Conservation (phyloP, 306 rosid genomes). For the Neltuma alba region DNA sequence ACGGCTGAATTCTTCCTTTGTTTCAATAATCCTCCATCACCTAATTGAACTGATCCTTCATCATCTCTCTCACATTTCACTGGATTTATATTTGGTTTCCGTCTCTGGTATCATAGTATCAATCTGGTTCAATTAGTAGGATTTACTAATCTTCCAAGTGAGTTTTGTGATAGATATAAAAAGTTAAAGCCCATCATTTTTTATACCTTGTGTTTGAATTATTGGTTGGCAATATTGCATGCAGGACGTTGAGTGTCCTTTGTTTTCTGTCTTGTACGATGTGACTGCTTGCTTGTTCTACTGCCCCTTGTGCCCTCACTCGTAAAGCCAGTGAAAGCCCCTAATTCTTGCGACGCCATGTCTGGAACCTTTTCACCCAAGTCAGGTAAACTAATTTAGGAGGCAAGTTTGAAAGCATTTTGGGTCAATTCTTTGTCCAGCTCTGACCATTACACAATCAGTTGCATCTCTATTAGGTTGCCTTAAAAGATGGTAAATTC, state of each 20-base stretch:
- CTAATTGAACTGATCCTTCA: neutral
- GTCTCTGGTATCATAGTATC: neutral
- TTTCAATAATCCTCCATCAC: neutral
- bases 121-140: neutral
- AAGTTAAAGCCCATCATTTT: neutral
- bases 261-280: conserved; percentile 47
- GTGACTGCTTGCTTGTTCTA: conserved; percentile 48
- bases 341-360: conserved; percentile 44
- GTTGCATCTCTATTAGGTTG: neutral
- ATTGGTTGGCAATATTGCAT: conserved; percentile 29
- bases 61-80: neutral
- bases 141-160: neutral
- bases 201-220: neutral
- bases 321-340: conserved; percentile 32
- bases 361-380: conserved; percentile 48
- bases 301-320: neutral
- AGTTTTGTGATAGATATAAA: neutral
- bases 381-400: conserved; percentile 31
- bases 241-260: conserved; percentile 58
- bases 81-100: neutral
- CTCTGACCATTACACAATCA: neutral
- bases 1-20: conserved; percentile 27
- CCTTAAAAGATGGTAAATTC: neutral
- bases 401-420: neutral
- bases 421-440: neutral